Conservation (phyloP, 352 stramenopile species). For the Globisporangium yorkense region DNA sequence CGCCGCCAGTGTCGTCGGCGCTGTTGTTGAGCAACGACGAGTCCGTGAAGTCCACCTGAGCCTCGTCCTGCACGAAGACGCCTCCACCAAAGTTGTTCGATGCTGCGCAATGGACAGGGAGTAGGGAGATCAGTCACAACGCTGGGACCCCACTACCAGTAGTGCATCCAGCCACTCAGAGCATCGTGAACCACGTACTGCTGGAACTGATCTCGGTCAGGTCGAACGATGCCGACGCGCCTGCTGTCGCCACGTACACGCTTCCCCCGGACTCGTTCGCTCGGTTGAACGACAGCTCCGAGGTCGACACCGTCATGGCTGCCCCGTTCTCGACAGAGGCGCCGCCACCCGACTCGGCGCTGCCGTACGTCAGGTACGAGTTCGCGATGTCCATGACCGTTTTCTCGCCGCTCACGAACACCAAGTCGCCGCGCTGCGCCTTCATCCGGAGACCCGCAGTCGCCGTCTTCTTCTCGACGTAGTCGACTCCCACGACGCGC, state of each 20-base stretch:
- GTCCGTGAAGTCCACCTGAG: slow-evolving; percentile 11
- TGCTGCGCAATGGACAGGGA: slow-evolving; percentile 9
- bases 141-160: not conserved
- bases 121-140: not conserved
- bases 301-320: slow-evolving; percentile 16
- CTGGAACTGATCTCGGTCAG: slow-evolving; percentile 24
- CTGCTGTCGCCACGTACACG: slow-evolving; percentile 25
- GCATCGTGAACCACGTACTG: slow-evolving; percentile 17
- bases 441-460: slow-evolving; percentile 7
- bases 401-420: slow-evolving; percentile 25
- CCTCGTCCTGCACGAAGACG: slow-evolving; percentile 36
- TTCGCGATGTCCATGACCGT: slow-evolving; percentile 15
- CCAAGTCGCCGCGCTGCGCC: slow-evolving; percentile 21
- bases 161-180: not conserved
- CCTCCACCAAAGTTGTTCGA: slow-evolving; percentile 46
- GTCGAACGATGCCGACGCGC: slow-evolving; percentile 20
- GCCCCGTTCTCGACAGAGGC: slow-evolving; percentile 25
- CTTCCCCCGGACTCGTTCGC: slow-evolving; percentile 44
- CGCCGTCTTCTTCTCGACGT: slow-evolving; percentile 7
- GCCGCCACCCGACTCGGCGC: slow-evolving; percentile 39
- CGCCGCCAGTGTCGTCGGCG: slow-evolving; percentile 55
- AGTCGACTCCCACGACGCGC: slow-evolving; percentile 13
- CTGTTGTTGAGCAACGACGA: slow-evolving; percentile 36
- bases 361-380: slow-evolving; percentile 28
- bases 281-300: slow-evolving; percentile 29